Evolutionary conservation across 805 yeast genomes (phyloP).

Genomic region (Starmera quercuum): DNA sequence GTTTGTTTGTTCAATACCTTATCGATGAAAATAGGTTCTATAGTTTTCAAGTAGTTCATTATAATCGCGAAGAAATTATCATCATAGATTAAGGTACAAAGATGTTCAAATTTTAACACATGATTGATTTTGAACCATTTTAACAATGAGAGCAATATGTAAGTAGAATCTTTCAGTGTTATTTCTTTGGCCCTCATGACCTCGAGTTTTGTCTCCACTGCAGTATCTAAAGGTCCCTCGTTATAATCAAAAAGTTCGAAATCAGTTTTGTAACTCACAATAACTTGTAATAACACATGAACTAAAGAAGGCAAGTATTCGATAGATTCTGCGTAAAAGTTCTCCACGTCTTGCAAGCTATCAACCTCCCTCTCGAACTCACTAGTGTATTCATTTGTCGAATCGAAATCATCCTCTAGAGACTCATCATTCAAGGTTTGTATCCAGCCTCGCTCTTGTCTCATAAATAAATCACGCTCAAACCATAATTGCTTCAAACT

Average conservation of each 20-base stretch:
- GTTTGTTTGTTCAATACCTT: conserved; percentile 21
- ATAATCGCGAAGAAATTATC: conserved; percentile 38
- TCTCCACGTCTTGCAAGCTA: conserved; percentile 49
- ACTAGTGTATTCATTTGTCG: conserved; percentile 12
- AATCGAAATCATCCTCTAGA: conserved; percentile 19
- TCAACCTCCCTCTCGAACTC: conserved; percentile 24
- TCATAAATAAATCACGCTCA: conserved; percentile 64
- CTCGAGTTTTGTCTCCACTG: conserved; percentile 32
- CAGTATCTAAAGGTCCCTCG: conserved; percentile 1
- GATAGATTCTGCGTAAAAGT: conserved; percentile 45
- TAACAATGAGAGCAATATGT: conserved; percentile 43
- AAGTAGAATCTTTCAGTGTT: conserved; percentile 49
- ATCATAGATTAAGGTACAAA: conserved; percentile 68
- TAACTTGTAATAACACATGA: conserved; percentile 52
- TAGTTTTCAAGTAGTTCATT: conserved; percentile 9
- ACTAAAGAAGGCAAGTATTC: conserved; percentile 56
- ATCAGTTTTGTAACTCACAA: conserved; percentile 31
- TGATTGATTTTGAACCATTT: conserved; percentile 80
- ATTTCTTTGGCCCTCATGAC: conserved; percentile 54
- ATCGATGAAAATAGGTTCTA: conserved; percentile 19
- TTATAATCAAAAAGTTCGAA: neutral
- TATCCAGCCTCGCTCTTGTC: conserved; percentile 62
- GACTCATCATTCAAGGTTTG: conserved; percentile 7
- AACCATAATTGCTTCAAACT: conserved; percentile 64
- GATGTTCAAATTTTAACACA: conserved; percentile 68